Evolutionary conservation across 1,284 basidiomycete species (phyloP), one percentile per base, ranked within the genome.

Genomic region (Naganishia albida): DNA sequence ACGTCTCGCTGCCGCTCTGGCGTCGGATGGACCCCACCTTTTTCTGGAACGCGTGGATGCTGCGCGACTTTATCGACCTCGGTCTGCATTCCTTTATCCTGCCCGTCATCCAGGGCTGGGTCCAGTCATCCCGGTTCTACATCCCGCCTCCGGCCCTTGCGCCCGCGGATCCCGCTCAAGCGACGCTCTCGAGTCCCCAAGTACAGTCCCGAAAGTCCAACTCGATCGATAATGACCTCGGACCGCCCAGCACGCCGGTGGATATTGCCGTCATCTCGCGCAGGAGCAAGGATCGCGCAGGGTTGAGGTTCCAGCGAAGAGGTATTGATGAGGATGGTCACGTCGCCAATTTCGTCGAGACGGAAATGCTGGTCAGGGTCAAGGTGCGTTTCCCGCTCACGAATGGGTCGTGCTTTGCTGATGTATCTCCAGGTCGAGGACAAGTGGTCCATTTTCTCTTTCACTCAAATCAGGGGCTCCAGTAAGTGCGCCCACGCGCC

Each of bases 101-200:
- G 1, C 91, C 91, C 0, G 83, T 95, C 57, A 89, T 93, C 85
- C 92, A 96, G 80, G 93, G 92, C 2, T 93, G 88, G 79, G 88
- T 88, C 68, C 90, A 93, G 73, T 82, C 86, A 0, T 77, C 88
- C 0, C 79, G 82, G 1, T 88, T 93, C 74, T 75, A 77, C 34
- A 80, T 93, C 40, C 88, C 89, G 0, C 59, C 64, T 3, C 30
- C 50, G 30, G 28, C 63, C 42, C 6, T 16, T 18, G 39, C 49
- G 43, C 54, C 55, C 10, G 53, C 53, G 18, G 57, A 54, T 46
- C 65, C 53, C 7, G 43, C 48, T 25, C 54, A 54, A 54, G 40
- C 54, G 25, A 64, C 42, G 13, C 13, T 62, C 13, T 53, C 46
- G 42, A 70, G 40, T 18, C 66, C 40, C 40, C 42, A 43, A 50